phyloP scores from a whole-genome alignment of 148 eudicot genomes.

The Nepenthes gracilis region DNA sequence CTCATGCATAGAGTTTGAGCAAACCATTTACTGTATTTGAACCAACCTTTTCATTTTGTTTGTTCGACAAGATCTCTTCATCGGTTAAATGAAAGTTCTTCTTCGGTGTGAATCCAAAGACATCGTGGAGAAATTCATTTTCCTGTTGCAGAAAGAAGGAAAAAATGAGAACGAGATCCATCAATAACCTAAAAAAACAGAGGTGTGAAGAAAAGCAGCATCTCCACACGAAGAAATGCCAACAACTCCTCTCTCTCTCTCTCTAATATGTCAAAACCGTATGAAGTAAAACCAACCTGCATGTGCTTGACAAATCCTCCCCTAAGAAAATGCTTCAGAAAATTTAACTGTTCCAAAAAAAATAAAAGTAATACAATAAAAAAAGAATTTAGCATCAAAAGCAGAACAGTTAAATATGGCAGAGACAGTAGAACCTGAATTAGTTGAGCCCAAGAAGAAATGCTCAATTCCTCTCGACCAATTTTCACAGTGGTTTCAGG shows the following conservation, averaged over 20 bases:
- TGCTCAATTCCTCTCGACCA: conserved; percentile 48
- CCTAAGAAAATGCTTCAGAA: conserved; percentile 64
- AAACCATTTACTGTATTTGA: neutral
- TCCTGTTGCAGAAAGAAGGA: conserved; percentile 29
- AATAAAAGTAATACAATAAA: neutral
- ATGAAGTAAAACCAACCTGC: conserved; percentile 39
- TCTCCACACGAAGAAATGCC: neutral
- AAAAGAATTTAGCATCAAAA: neutral
- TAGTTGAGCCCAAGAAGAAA: conserved; percentile 62
- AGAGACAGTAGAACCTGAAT: conserved; percentile 40
- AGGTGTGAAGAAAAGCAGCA: neutral
- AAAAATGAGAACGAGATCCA: neutral
- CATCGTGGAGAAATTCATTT: conserved; percentile 73
- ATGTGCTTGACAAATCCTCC: conserved; percentile 90
- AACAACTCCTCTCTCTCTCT: neutral
- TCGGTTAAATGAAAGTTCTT: conserved; percentile 24
- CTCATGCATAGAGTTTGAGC: too few relatives aligned
- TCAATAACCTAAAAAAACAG: neutral
- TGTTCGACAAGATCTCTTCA: conserved; percentile 27
- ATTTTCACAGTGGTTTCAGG: conserved; percentile 69
- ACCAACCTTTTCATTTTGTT: conserved; percentile 54
- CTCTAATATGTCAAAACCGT: neutral
- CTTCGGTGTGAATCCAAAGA: conserved; percentile 80
- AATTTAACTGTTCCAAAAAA: conserved; percentile 45
- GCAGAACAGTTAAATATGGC: neutral